phyloP scores from a whole-genome alignment of 345 rosid genomes.

The Camelina hispida region DNA sequence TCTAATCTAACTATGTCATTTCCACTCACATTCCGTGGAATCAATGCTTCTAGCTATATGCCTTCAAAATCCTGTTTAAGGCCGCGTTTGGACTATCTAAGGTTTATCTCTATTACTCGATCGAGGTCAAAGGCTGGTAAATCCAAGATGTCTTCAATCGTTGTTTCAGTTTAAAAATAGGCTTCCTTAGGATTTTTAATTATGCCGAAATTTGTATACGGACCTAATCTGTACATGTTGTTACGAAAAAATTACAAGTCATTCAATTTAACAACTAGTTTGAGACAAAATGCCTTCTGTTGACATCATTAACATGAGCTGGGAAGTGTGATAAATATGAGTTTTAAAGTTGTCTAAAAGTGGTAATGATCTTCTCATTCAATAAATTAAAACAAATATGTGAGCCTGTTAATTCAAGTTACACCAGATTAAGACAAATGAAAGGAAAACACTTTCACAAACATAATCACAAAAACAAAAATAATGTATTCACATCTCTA shows the following conservation, averaged over 20 bases:
- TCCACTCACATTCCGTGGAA: constrained; percentile 33
- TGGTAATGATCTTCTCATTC: constrained; percentile 36
- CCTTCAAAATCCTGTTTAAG: too few relatives aligned
- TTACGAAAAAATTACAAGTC: too few relatives aligned
- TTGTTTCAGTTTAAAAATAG: constrained; percentile 17
- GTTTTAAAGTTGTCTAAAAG: not conserved
- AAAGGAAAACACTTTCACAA: constrained; percentile 31
- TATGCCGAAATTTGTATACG: too few relatives aligned
- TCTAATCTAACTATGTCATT: constrained; percentile 47
- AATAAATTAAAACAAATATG: constrained; percentile 33
- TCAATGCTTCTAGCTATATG: constrained; percentile 25
- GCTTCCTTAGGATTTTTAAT: too few relatives aligned
- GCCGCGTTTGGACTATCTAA: constrained; percentile 39
- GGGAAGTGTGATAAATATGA: not conserved
- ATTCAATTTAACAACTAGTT: too few relatives aligned
- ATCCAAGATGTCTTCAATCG: constrained; percentile 37
- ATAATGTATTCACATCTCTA: constrained; percentile 39
- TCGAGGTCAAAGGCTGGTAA: constrained; percentile 44
- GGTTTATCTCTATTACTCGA: constrained; percentile 52
- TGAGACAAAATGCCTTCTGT: too few relatives aligned
- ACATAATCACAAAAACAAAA: constrained; percentile 18
- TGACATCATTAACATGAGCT: too few relatives aligned
- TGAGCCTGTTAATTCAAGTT: constrained; percentile 25
- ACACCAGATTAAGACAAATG: constrained; percentile 27
- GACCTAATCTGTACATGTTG: too few relatives aligned